Evolutionary conservation across 2,329 filamentous ascomycete genomes (phyloP).

Genomic region (Cytospora leucostoma): DNA sequence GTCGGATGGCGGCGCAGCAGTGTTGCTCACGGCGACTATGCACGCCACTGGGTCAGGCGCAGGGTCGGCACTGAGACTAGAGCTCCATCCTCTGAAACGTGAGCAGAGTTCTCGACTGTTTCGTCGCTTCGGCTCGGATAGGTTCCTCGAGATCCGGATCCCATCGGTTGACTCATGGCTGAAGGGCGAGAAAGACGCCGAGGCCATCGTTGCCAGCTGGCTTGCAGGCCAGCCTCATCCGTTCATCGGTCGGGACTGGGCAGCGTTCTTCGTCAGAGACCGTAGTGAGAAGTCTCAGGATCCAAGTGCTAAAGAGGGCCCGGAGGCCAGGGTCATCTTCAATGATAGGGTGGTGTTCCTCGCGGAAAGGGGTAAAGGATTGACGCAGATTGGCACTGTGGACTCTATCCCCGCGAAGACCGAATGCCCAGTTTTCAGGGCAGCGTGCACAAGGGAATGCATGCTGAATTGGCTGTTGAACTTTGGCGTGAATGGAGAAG

Average conservation of each 20-base stretch:
- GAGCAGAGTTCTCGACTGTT: conserved; percentile 53
- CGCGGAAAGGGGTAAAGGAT: conserved; percentile 52
- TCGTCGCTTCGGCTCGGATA: conserved; percentile 60
- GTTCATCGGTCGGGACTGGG: conserved; percentile 51
- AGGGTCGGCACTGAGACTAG: conserved; percentile 48
- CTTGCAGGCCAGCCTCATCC: conserved; percentile 42
- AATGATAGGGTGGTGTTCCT: conserved; percentile 56
- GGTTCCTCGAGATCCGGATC: conserved; percentile 58
- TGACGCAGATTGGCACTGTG: conserved; percentile 32
- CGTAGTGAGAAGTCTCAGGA: conserved; percentile 41
- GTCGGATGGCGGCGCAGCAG: conserved; percentile 14
- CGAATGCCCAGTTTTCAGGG: conserved; percentile 31
- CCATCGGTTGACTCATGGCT: conserved; percentile 42
- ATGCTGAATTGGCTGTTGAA: conserved; percentile 58
- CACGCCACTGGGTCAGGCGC: conserved; percentile 23
- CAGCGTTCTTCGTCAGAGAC: conserved; percentile 47
- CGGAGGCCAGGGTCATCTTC: conserved; percentile 35
- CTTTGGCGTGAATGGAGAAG: conserved; percentile 43
- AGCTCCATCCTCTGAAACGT: conserved; percentile 50
- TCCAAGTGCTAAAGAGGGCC: conserved; percentile 37
- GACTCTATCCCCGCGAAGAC: conserved; percentile 30
- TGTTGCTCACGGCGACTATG: conserved; percentile 23
- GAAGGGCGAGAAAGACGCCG: conserved; percentile 36
- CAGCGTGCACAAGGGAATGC: conserved; percentile 26
- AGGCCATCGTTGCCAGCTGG: conserved; percentile 45